phyloP scores from a whole-genome alignment of 345 rosid genomes.

The Brassica juncea region DNA sequence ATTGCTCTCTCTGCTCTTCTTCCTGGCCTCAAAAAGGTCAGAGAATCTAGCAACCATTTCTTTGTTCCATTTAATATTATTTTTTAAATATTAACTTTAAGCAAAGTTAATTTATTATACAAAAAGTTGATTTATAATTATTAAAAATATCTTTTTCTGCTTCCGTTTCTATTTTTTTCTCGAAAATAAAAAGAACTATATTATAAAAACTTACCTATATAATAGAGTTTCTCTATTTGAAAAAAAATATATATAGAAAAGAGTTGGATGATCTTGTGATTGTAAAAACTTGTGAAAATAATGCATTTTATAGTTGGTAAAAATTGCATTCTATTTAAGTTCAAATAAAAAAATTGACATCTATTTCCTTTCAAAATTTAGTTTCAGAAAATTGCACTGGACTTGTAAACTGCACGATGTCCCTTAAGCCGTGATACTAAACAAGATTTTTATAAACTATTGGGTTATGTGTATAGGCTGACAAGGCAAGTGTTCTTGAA shows the following conservation, averaged over 20 bases:
- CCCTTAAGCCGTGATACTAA: neutral
- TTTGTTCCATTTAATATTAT: constrained; percentile 3
- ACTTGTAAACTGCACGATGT: neutral
- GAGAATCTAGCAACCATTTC: neutral
- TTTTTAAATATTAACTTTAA: neutral
- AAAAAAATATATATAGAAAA: no score
- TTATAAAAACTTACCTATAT: neutral
- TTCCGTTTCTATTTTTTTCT: neutral
- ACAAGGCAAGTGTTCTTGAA: constrained; percentile 73
- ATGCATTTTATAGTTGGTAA: neutral
- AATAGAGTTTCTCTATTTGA: neutral
- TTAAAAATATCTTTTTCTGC: neutral
- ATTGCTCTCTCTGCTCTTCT: constrained; percentile 77
- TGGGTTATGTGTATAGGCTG: constrained; percentile 23
- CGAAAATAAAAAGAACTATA: no score
- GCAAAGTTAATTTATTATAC: neutral
- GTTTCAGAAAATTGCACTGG: neutral
- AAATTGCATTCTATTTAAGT: no score
- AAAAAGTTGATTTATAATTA: neutral
- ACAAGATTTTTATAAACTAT: neutral
- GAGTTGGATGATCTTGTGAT: neutral
- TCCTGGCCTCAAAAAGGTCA: constrained; percentile 74
- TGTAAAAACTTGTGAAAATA: no score
- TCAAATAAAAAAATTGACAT: no score
- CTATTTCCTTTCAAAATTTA: no score